Evolutionary conservation across 2,329 filamentous ascomycete species (phyloP).

Genomic region (Colletotrichum orbiculare): DNA sequence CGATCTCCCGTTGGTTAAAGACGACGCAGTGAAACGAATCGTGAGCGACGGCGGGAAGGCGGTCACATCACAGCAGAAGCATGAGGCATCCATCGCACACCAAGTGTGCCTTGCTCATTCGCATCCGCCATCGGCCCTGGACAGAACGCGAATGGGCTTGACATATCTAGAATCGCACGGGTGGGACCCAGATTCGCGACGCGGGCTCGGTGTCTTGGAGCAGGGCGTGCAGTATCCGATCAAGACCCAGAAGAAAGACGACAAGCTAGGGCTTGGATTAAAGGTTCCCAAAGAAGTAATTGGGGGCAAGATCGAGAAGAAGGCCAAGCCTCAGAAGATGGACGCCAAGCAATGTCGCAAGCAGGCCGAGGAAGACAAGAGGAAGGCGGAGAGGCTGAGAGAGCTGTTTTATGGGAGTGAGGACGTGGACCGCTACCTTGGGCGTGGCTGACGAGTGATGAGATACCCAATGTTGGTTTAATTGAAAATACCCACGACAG

Average conservation of each 20-base stretch:
- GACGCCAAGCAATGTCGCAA: constrained; percentile 78
- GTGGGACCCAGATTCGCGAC: constrained; percentile 79
- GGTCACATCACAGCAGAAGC: constrained; percentile 46
- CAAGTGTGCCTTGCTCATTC: constrained; percentile 77
- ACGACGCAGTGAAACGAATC: constrained; percentile 19
- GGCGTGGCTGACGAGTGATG: constrained; percentile 41
- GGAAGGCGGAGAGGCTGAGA: constrained; percentile 71
- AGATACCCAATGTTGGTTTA: constrained; percentile 15
- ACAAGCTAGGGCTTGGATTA: constrained; percentile 79
- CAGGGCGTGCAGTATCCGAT: constrained; percentile 82
- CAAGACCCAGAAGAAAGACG: constrained; percentile 76
- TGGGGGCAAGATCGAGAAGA: constrained; percentile 52
- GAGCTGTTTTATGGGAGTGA: constrained; percentile 79
- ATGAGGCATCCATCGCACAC: constrained; percentile 75
- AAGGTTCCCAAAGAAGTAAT: constrained; percentile 51
- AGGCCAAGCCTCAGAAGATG: constrained; percentile 61
- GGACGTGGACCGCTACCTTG: constrained; percentile 81
- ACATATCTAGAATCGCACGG: constrained; percentile 73
- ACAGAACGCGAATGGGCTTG: constrained; percentile 77
- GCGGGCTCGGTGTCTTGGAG: constrained; percentile 76
- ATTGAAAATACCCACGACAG: neutral
- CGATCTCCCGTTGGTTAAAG: constrained; percentile 46
- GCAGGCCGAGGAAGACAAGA: constrained; percentile 70
- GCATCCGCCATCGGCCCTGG: constrained; percentile 77
- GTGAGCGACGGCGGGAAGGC: constrained; percentile 36